Percentiles rank a stretch among this genome's conserved stretches.
phyloP scores from a whole-genome alignment of 768 basidiomycete species.

The Terana coerulea region DNA sequence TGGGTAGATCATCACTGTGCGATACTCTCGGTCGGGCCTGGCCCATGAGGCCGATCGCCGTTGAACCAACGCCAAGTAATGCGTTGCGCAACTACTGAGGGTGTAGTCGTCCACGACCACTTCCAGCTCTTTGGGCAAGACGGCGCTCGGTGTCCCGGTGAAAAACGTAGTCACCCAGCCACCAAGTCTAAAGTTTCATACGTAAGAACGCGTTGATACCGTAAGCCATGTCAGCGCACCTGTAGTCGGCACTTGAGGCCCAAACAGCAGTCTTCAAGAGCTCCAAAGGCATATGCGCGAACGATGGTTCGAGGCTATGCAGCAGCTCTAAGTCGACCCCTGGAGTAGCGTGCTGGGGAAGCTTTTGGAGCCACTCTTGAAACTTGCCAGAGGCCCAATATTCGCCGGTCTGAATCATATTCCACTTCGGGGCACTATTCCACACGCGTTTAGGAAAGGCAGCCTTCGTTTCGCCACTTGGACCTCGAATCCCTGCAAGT shows the following conservation, averaged over 20 bases:
- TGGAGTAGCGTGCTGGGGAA: too few relatives aligned
- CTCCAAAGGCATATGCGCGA: not conserved
- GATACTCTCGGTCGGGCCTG: not conserved
- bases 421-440: too few relatives aligned
- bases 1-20: constrained; percentile 4
- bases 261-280: not conserved
- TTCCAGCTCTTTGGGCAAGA: constrained; percentile 12
- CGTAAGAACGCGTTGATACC: too few relatives aligned
- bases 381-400: not conserved
- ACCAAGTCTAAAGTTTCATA: not conserved
- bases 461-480: too few relatives aligned
- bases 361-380: not conserved
- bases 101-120: constrained; percentile 17
- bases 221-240: not conserved
- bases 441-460: too few relatives aligned
- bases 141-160: constrained; percentile 12
- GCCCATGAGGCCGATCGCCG: not conserved
- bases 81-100: constrained; percentile 14
- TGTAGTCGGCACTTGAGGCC: not conserved
- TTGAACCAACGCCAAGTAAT: constrained; percentile 17
- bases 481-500: too few relatives aligned
- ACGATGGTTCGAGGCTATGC: not conserved
- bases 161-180: constrained; percentile 2
- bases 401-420: too few relatives aligned
- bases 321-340: not conserved